Conservation (phyloP, 306 rosid species). For the Fragaria nilgerrensis region DNA sequence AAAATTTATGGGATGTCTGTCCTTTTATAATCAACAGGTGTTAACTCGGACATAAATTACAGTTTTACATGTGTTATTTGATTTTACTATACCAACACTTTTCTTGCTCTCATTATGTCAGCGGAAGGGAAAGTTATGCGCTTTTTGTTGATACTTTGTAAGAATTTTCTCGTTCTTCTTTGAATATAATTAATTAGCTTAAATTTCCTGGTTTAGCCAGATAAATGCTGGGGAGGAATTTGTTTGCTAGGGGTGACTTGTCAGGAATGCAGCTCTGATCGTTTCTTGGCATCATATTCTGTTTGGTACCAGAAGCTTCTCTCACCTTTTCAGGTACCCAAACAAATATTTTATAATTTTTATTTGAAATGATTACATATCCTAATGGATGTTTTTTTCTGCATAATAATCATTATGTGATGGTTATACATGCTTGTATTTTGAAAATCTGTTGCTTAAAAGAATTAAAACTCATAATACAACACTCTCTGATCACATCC, state of each 20-base stretch:
- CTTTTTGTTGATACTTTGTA: constrained; percentile 1
- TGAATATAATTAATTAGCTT: constrained; percentile 13
- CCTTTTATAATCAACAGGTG: background rate
- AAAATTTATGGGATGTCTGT: background rate
- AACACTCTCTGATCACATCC: background rate
- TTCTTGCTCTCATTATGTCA: background rate
- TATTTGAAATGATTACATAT: background rate
- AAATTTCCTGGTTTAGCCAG: constrained; percentile 57
- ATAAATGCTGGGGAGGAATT: constrained; percentile 90
- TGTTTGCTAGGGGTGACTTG: constrained; percentile 78
- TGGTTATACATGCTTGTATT: background rate
- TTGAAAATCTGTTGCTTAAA: background rate
- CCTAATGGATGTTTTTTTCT: background rate
- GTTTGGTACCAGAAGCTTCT: constrained; percentile 69
- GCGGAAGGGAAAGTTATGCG: background rate
- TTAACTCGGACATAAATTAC: background rate
- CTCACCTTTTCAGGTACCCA: constrained; percentile 63
- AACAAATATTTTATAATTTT: background rate
- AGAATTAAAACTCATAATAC: background rate
- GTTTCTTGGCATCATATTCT: constrained; percentile 60
- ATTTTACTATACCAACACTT: background rate
- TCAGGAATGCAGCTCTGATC: constrained; percentile 66
- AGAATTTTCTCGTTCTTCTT: background rate
- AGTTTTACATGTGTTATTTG: background rate
- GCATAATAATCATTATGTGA: constrained; percentile 8